Conservation (phyloP, 192 early-diverging fungal genomes). For the Geosiphon pyriformis region DNA sequence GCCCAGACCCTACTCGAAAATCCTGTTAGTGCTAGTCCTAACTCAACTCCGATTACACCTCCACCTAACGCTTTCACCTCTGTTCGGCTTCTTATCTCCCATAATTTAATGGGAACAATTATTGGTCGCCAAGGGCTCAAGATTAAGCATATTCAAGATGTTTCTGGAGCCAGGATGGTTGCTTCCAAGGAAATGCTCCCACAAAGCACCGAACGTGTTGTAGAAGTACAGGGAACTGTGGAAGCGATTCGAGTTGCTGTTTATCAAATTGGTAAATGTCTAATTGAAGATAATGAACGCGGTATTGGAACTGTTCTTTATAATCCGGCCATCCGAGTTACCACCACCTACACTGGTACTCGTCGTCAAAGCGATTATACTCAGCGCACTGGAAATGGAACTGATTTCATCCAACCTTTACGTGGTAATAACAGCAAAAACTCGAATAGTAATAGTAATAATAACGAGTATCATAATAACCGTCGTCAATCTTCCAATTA, state of each 20-base stretch:
- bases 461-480: slow-evolving; percentile 3
- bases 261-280: slow-evolving; percentile 76
- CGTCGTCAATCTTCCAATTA: slow-evolving; percentile 25
- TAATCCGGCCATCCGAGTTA: slow-evolving; percentile 57
- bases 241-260: slow-evolving; percentile 83
- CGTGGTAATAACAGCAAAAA: slow-evolving; percentile 16
- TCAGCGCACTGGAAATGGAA: slow-evolving; percentile 52
- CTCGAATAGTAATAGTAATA: slow-evolving; percentile 10
- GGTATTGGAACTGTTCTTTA: slow-evolving; percentile 80
- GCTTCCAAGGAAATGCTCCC: slow-evolving; percentile 91
- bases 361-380: slow-evolving; percentile 32
- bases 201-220: slow-evolving; percentile 87
- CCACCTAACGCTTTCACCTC: slow-evolving; percentile 48
- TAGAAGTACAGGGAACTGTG: slow-evolving; percentile 79
- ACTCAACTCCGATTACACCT: slow-evolving; percentile 45
- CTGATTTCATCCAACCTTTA: slow-evolving; percentile 40
- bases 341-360: slow-evolving; percentile 19
- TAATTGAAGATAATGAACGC: slow-evolving; percentile 82
- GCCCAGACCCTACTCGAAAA: slow-evolving; percentile 74
- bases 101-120: slow-evolving; percentile 84
- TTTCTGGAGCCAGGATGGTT: slow-evolving; percentile 77
- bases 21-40: slow-evolving; percentile 54
- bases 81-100: slow-evolving; percentile 85
- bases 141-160: slow-evolving; percentile 95
- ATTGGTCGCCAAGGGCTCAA: slow-evolving; percentile 91